Evolutionary conservation across 2,329 filamentous ascomycete genomes (phyloP).

Genomic region (Chalaropsis ovoidea): DNA sequence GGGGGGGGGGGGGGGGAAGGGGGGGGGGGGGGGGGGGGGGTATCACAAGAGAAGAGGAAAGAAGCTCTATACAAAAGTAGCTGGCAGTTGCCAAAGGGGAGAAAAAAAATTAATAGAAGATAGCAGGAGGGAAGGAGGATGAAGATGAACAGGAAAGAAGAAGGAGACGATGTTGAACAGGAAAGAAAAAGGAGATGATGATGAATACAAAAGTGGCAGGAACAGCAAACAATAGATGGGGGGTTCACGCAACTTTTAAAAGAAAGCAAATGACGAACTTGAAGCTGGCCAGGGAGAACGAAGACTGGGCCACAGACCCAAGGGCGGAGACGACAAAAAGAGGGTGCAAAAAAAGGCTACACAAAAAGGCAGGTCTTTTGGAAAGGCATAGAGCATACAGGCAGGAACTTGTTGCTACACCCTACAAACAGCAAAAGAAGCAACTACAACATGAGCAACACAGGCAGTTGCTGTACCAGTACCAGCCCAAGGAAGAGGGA

Average conservation of each 20-base stretch:
- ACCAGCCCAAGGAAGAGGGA: conserved; percentile 7
- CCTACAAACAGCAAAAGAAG: conserved; percentile 4
- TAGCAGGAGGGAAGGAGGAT: not conserved
- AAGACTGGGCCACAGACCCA: not conserved
- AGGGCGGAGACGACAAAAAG: not conserved
- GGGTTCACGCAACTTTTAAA: not conserved
- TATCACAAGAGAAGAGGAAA: conserved; percentile 25
- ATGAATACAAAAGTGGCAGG: not conserved
- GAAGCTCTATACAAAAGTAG: conserved; percentile 18
- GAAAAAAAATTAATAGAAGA: not conserved
- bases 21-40: conserved; percentile 4
- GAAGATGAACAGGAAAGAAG: not conserved
- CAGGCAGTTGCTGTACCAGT: not conserved
- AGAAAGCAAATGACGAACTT: conserved; percentile 12
- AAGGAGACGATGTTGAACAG: not conserved
- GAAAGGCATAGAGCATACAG: conserved; percentile 1
- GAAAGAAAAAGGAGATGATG: conserved; percentile 5
- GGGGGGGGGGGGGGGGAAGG: conserved; percentile 9
- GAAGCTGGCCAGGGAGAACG: conserved; percentile 11
- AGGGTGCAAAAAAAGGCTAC: too few relatives aligned
- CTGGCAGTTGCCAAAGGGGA: not conserved
- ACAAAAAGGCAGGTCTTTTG: not conserved
- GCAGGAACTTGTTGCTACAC: conserved; percentile 7
- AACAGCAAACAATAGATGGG: conserved; percentile 8
- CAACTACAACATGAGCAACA: conserved; percentile 5